Evolutionary conservation across 2,329 filamentous ascomycete species (phyloP).

Genomic region (Ceratocystis huliohia): DNA sequence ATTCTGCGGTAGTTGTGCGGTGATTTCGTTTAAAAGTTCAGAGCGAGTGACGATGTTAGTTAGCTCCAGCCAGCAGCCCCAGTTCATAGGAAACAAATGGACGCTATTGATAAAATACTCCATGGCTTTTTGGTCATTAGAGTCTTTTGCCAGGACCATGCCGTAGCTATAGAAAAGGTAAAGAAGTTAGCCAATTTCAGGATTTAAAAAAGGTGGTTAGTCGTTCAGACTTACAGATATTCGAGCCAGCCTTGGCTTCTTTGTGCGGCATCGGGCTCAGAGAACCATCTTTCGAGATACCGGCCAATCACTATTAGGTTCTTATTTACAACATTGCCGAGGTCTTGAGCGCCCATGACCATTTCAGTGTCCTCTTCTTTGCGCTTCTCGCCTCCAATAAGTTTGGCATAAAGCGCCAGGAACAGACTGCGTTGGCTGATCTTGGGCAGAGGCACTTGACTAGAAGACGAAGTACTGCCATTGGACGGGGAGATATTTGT

Average conservation of each 20-base stretch:
- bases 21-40: constrained; percentile 69
- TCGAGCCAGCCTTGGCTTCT: constrained; percentile 85
- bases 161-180: constrained; percentile 49
- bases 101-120: constrained; percentile 81
- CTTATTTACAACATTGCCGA: constrained; percentile 72
- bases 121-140: constrained; percentile 75
- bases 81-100: constrained; percentile 85
- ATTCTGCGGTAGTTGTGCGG: constrained; percentile 67
- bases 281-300: constrained; percentile 70
- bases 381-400: constrained; percentile 85
- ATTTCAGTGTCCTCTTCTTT: constrained; percentile 96
- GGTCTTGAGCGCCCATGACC: constrained; percentile 86
- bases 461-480: constrained; percentile 20
- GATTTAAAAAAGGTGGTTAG: neutral
- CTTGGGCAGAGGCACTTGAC: constrained; percentile 33
- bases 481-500: constrained; percentile 24
- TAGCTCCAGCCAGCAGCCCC: constrained; percentile 93
- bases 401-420: constrained; percentile 81
- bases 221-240: constrained; percentile 43
- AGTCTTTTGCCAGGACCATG: constrained; percentile 77
- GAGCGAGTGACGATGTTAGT: constrained; percentile 63
- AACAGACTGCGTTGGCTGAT: constrained; percentile 89
- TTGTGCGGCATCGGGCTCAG: constrained; percentile 48
- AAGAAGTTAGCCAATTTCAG: neutral
- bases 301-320: constrained; percentile 65